A percentile compares a stretch with the other conserved stretches of the same genome.
Conservation (phyloP, 1,284 basidiomycete species). For the Pterulicium gracile region DNA sequence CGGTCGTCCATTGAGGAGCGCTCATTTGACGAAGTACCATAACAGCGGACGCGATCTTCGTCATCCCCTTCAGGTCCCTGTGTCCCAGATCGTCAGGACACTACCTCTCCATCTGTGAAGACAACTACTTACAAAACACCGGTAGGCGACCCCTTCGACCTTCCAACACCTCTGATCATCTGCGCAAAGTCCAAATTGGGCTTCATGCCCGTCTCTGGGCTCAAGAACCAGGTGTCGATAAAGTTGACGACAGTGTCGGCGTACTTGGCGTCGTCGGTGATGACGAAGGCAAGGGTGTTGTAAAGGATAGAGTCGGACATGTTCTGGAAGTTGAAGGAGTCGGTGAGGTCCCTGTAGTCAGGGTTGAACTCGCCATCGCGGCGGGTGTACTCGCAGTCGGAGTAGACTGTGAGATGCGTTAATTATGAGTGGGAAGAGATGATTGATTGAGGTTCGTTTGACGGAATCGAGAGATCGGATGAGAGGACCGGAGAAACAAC, state of each 20-base stretch:
- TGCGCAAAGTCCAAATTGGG: constrained; percentile 63
- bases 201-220: constrained; percentile 48
- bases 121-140: constrained; percentile 39
- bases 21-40: constrained; percentile 39
- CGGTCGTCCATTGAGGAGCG: constrained; percentile 44
- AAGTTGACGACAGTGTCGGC: constrained; percentile 25
- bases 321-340: constrained; percentile 38
- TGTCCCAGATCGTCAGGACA: constrained; percentile 8
- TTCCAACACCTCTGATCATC: constrained; percentile 47
- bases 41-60: constrained; percentile 50
- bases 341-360: constrained; percentile 44
- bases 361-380: constrained; percentile 59
- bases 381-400: constrained; percentile 40
- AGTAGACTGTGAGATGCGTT: constrained; percentile 37
- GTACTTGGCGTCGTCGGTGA: constrained; percentile 21
- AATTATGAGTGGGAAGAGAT: constrained; percentile 1
- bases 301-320: constrained; percentile 53
- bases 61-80: constrained; percentile 47
- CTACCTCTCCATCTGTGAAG: neutral
- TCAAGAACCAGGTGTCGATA: constrained; percentile 51
- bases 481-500: neutral
- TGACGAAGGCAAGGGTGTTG: constrained; percentile 45
- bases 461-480: neutral
- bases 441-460: neutral
- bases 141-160: constrained; percentile 42